These are phyloP conservation scores for Chlamydomonas schloesseri DNA, from an alignment of 139 green algal genomes.

Conservation along the genomic window DNA sequence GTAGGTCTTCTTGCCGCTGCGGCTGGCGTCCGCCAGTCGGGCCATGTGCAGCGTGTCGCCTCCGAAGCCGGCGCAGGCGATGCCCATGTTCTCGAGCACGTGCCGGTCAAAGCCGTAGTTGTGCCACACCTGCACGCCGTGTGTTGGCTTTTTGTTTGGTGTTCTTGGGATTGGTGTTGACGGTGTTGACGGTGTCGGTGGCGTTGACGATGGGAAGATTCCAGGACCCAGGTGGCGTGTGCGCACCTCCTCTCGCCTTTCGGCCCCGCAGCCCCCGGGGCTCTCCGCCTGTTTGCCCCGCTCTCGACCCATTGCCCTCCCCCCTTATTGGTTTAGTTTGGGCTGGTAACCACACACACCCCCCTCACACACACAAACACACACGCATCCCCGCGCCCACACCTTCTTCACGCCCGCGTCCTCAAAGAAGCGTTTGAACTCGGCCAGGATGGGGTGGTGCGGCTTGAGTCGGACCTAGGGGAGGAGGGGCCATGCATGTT, in stretches of 20 bases:
- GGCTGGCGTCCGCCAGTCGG: constrained; percentile 87
- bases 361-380: too few relatives aligned
- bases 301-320: too few relatives aligned
- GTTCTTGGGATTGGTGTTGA: background rate
- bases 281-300: too few relatives aligned
- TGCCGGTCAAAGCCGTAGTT: constrained; percentile 99
- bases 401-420: constrained; percentile 76
- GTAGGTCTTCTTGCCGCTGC: constrained; percentile 77
- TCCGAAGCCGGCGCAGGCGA: constrained; percentile 81
- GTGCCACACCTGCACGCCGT: constrained; percentile 94
- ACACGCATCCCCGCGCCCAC: background rate
- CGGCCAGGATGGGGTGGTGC: constrained; percentile 69
- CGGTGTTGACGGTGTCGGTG: too few relatives aligned
- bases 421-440: constrained; percentile 90
- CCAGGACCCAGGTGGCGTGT: too few relatives aligned
- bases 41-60: constrained; percentile 99
- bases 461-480: constrained; percentile 50
- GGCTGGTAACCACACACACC: too few relatives aligned
- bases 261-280: too few relatives aligned
- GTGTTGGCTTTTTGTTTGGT: background rate
- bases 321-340: too few relatives aligned
- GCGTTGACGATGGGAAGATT: too few relatives aligned
- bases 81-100: constrained; percentile 85
- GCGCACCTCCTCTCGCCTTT: too few relatives aligned
- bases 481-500: too few relatives aligned